phyloP scores from a whole-genome alignment of 2,329 filamentous ascomycete species.

The Dactylellina leptospora region DNA sequence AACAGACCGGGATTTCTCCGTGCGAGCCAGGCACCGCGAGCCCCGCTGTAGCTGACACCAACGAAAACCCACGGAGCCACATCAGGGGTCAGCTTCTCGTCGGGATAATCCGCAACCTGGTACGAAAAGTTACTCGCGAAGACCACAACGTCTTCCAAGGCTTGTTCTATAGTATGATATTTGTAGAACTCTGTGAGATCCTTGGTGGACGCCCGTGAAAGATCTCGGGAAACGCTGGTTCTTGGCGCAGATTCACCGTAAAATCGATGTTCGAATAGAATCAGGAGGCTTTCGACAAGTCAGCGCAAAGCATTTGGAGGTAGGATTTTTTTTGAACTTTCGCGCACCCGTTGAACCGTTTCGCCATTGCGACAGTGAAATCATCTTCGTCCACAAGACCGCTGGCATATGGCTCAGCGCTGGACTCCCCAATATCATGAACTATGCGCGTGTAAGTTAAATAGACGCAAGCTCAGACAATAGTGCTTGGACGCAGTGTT shows the following conservation, averaged over 20 bases:
- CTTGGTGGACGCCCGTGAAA: conserved; percentile 38
- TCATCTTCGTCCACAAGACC: conserved; percentile 50
- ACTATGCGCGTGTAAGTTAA: conserved; percentile 39
- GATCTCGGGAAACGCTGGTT: conserved; percentile 48
- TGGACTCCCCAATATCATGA: conserved; percentile 55
- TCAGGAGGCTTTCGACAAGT: conserved; percentile 47
- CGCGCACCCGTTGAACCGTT: conserved; percentile 53
- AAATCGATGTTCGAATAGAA: conserved; percentile 58
- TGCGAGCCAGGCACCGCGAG: conserved; percentile 55
- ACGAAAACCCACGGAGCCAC: conserved; percentile 41
- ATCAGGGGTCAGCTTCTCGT: conserved; percentile 53
- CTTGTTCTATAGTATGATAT: conserved; percentile 61
- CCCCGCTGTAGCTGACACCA: conserved; percentile 56
- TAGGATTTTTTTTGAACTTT: background rate
- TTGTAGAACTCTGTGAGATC: conserved; percentile 59
- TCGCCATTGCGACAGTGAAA: conserved; percentile 53
- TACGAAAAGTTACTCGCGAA: conserved; percentile 61
- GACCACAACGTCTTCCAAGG: conserved; percentile 61
- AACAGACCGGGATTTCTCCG: conserved; percentile 55
- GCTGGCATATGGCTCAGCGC: conserved; percentile 32
- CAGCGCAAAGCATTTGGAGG: conserved; percentile 7
- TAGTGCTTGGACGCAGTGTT: background rate
- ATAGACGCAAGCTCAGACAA: background rate
- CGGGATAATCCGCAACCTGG: conserved; percentile 56
- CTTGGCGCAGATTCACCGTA: conserved; percentile 61